A percentile compares a stretch with the other conserved stretches of the same genome.
phyloP scores from a whole-genome alignment of 164 flowering plant species.

The Vitis amurensis region DNA sequence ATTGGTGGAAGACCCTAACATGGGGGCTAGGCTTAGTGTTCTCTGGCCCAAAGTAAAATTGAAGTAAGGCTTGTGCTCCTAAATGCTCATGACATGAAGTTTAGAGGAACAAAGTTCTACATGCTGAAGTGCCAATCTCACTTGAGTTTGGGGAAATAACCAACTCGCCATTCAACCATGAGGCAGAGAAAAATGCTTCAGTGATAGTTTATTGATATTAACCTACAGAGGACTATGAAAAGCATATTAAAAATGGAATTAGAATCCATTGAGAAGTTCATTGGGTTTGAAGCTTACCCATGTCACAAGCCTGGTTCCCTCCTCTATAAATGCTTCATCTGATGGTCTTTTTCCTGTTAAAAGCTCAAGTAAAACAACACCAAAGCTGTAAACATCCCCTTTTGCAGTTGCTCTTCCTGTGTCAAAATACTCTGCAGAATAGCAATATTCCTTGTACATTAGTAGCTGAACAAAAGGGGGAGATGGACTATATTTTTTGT shows the following conservation, averaged over 20 bases:
- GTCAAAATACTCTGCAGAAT: conserved; percentile 80
- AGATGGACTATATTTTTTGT: not conserved
- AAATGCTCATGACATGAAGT: too few species aligned
- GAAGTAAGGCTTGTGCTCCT: too few species aligned
- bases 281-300: conserved; percentile 59
- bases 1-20: too few species aligned
- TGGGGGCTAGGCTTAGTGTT: too few species aligned
- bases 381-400: conserved; percentile 96
- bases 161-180: too few species aligned
- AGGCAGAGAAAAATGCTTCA: too few species aligned
- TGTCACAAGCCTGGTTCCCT: conserved; percentile 86
- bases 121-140: too few species aligned
- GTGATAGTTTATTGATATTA: too few species aligned
- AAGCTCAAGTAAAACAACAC: conserved; percentile 88
- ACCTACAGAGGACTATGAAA: too few species aligned
- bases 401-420: conserved; percentile 90
- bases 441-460: not conserved
- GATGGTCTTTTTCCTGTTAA: conserved; percentile 86
- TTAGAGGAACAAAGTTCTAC: too few species aligned
- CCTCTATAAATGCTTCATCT: conserved; percentile 79
- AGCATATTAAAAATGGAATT: not conserved
- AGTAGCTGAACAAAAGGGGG: not conserved
- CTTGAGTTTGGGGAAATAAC: too few species aligned
- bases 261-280: not conserved
- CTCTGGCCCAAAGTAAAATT: too few species aligned